phyloP scores from a whole-genome alignment of 495 filamentous ascomycete genomes.

The Talaromyces trachyspermus region DNA sequence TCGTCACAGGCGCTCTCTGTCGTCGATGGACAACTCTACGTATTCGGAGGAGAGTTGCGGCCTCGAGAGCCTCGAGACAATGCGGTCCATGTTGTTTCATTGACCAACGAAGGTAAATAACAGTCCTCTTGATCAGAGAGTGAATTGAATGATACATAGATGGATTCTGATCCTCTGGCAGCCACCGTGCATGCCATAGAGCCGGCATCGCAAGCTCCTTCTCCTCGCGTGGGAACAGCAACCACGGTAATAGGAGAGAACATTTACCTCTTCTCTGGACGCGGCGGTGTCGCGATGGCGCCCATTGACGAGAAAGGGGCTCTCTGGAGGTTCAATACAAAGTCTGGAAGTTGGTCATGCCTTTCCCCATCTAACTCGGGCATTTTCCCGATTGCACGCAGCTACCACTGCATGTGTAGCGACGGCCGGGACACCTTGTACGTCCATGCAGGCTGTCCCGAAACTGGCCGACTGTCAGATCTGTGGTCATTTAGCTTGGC shows the following conservation, averaged over 20 bases:
- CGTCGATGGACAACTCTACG: conserved; percentile 53
- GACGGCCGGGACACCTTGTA: conserved; percentile 51
- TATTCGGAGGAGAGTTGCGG: conserved; percentile 36
- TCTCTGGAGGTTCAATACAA: conserved; percentile 38
- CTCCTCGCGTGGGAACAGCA: conserved; percentile 44
- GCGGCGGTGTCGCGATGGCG: conserved; percentile 45
- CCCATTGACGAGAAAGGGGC: conserved; percentile 46
- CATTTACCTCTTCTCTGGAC: conserved; percentile 51
- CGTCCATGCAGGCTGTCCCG: conserved; percentile 64
- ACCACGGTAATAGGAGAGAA: conserved; percentile 31
- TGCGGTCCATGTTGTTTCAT: conserved; percentile 57
- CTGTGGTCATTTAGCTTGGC: conserved; percentile 65
- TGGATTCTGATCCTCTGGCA: not conserved
- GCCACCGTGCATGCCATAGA: conserved; percentile 5
- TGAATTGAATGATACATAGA: not conserved
- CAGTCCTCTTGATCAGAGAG: not conserved
- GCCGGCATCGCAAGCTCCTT: conserved; percentile 19
- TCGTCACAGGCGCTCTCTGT: conserved; percentile 65
- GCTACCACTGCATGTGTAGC: conserved; percentile 39
- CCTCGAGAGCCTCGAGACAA: conserved; percentile 54
- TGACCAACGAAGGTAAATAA: conserved; percentile 19
- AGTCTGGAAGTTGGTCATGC: not conserved
- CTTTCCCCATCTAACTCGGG: conserved; percentile 3
- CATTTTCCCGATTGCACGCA: conserved; percentile 32
- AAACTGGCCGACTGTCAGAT: conserved; percentile 51